A percentile compares a stretch with the other conserved stretches of the same genome.
Conservation (phyloP, 2,329 filamentous ascomycete genomes). For the Dactylellina leptospora region DNA sequence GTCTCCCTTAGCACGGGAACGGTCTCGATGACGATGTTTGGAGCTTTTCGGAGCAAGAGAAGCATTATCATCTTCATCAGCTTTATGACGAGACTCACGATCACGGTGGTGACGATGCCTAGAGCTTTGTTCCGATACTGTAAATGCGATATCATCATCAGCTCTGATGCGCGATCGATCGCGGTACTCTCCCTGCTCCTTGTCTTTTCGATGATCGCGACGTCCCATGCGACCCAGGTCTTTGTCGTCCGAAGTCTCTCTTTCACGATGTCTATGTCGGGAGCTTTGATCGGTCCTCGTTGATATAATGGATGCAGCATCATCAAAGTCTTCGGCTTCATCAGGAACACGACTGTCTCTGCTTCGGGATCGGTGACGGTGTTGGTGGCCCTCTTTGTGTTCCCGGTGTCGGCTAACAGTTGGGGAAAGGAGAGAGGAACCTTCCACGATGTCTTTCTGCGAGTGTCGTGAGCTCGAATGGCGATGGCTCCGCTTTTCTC, state of each 20-base stretch:
- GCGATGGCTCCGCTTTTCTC: constrained; percentile 28
- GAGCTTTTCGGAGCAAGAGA: neutral
- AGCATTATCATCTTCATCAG: neutral
- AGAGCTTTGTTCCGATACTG: constrained; percentile 37
- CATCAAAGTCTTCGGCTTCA: constrained; percentile 40
- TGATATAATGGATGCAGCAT: constrained; percentile 39
- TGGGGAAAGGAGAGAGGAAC: constrained; percentile 32
- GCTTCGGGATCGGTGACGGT: constrained; percentile 47
- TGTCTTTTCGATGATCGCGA: constrained; percentile 16
- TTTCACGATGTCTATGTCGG: constrained; percentile 39
- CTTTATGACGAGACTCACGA: constrained; percentile 5
- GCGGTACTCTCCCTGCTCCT: constrained; percentile 11
- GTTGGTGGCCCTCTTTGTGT: constrained; percentile 36
- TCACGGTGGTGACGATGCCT: constrained; percentile 42
- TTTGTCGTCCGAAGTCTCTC: constrained; percentile 29
- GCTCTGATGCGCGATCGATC: constrained; percentile 13
- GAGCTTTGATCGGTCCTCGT: constrained; percentile 39
- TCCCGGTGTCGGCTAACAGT: constrained; percentile 35
- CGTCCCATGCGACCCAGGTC: constrained; percentile 17
- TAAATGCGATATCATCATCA: constrained; percentile 31
- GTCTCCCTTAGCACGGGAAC: constrained; percentile 4
- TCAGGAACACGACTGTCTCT: constrained; percentile 32
- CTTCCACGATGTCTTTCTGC: constrained; percentile 20
- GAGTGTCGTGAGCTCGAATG: constrained; percentile 45
- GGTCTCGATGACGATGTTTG: constrained; percentile 7